Conservation (phyloP, 2,329 filamentous ascomycete species). For the Sarocladium kiliense region DNA sequence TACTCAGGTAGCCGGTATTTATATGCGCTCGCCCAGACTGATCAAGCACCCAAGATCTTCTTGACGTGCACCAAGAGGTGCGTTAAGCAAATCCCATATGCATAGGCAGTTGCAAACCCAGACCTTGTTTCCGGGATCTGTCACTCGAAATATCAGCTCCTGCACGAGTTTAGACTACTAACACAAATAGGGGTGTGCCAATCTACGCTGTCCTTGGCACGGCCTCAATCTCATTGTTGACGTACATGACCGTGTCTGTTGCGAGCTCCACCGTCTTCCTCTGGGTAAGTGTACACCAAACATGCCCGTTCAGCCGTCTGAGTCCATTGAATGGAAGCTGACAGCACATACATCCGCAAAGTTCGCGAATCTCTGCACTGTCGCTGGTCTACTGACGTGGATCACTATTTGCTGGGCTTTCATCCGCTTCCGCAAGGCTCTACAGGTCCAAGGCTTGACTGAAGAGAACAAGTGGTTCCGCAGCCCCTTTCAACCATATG, state of each 20-base stretch:
- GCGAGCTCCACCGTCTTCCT: too few species aligned
- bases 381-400: constrained; percentile 14
- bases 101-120: constrained; percentile 8
- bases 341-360: constrained; percentile 56
- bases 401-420: constrained; percentile 12
- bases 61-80: constrained; percentile 17
- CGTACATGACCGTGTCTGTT: too few species aligned
- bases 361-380: constrained; percentile 37
- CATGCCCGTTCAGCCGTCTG: constrained; percentile 53
- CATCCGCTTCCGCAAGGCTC: constrained; percentile 13
- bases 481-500: constrained; percentile 47
- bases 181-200: too few species aligned
- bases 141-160: too few species aligned
- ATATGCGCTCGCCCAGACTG: constrained; percentile 49
- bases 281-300: too few species aligned
- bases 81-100: constrained; percentile 19
- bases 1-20: constrained; percentile 52
- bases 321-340: constrained; percentile 50
- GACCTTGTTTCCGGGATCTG: too few species aligned
- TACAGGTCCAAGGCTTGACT: constrained; percentile 8
- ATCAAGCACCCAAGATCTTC: constrained; percentile 39
- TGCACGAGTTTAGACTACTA: too few species aligned
- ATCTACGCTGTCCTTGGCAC: too few species aligned
- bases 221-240: too few species aligned
- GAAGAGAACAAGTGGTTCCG: constrained; percentile 8